phyloP scores from a whole-genome alignment of 805 yeast species.

The Starmera pachycereana region DNA sequence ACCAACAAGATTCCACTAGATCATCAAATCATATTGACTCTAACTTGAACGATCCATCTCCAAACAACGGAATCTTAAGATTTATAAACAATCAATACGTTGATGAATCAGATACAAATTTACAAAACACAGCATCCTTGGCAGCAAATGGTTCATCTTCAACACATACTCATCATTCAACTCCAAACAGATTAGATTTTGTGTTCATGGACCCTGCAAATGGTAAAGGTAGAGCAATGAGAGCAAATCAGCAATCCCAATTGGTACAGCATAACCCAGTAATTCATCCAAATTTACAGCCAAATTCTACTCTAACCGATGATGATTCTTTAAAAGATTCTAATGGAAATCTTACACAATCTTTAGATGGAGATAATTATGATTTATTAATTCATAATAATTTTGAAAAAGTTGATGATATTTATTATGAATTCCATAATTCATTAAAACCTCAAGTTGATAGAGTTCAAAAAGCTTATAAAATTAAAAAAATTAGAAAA shows the following conservation, averaged over 20 bases:
- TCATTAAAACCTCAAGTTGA: conserved; percentile 24
- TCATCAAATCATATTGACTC: conserved; percentile 5
- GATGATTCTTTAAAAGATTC: neutral
- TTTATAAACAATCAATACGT: conserved; percentile 21
- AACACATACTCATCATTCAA: conserved; percentile 6
- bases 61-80: conserved; percentile 17
- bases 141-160: too few species aligned
- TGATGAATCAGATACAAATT: conserved; percentile 16
- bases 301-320: conserved; percentile 9
- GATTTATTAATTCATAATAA: conserved; percentile 22
- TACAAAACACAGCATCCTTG: conserved; percentile 1
- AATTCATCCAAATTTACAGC: conserved; percentile 6
- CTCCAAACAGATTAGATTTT: conserved; percentile 13
- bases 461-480: conserved; percentile 23
- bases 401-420: conserved; percentile 21
- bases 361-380: conserved; percentile 19
- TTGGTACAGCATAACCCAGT: conserved; percentile 10
- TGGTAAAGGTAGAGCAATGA: conserved; percentile 9
- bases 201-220: conserved; percentile 21
- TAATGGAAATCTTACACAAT: conserved; percentile 14
- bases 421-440: conserved; percentile 23
- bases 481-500: conserved; percentile 26
- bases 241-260: neutral
- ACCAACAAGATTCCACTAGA: conserved; percentile 6
- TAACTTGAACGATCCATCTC: conserved; percentile 9